Percentiles rank a stretch among this genome's conserved stretches.
Conservation (phyloP, 345 rosid species). For the Raphanus raphanistrum region DNA sequence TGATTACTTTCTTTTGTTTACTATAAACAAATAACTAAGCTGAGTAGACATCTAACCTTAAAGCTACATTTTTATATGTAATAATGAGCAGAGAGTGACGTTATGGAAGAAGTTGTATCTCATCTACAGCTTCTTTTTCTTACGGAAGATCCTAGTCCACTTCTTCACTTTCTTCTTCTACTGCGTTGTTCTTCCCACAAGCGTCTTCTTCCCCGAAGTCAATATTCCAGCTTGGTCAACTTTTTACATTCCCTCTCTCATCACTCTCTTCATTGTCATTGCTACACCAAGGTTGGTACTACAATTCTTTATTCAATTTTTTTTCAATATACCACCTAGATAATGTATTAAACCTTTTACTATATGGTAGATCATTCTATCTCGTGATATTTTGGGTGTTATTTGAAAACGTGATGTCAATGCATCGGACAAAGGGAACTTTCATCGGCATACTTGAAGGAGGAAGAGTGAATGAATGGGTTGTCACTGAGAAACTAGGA, state of each 20-base stretch:
- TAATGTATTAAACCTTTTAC: background rate
- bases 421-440: slow-evolving; percentile 57
- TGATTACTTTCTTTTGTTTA: background rate
- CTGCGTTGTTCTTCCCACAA: slow-evolving; percentile 37
- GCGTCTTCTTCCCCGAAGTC: slow-evolving; percentile 33
- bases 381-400: slow-evolving; percentile 53
- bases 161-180: slow-evolving; percentile 36
- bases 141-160: slow-evolving; percentile 39
- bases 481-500: slow-evolving; percentile 83
- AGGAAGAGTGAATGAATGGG: slow-evolving; percentile 87
- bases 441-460: slow-evolving; percentile 71
- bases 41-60: background rate
- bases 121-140: slow-evolving; percentile 35
- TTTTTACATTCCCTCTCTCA: slow-evolving; percentile 31
- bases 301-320: background rate
- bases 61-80: background rate
- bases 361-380: slow-evolving; percentile 48
- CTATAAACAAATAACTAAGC: background rate
- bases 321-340: background rate
- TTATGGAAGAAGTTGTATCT: slow-evolving; percentile 37
- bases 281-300: slow-evolving; percentile 32
- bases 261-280: slow-evolving; percentile 24
- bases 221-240: slow-evolving; percentile 39
- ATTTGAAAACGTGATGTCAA: slow-evolving; percentile 56
- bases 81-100: slow-evolving; percentile 32